phyloP scores from a whole-genome alignment of 495 filamentous ascomycete species.

The Penicillium silybi region DNA sequence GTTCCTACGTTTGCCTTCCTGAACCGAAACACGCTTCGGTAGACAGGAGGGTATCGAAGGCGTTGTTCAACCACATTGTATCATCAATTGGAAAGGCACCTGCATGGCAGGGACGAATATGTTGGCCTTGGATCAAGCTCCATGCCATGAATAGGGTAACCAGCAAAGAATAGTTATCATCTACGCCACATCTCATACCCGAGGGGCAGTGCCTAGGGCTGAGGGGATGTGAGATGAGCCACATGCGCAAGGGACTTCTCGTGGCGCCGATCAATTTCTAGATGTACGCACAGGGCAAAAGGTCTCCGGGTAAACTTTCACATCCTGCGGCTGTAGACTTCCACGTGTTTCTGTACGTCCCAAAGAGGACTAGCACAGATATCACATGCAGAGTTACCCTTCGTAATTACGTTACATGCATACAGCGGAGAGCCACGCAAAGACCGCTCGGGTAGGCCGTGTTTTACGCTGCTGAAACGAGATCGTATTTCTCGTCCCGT shows the following conservation, averaged over 20 bases:
- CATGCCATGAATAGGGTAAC: not conserved
- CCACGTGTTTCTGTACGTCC: not conserved
- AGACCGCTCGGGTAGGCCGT: not conserved
- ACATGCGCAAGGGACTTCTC: not conserved
- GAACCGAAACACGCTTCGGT: too few relatives aligned
- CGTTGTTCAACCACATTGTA: too few relatives aligned
- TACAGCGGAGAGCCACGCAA: not conserved
- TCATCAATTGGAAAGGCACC: not conserved
- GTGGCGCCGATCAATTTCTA: not conserved
- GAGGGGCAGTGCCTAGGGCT: not conserved
- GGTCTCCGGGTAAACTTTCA: not conserved
- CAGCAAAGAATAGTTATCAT: not conserved
- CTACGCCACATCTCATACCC: not conserved
- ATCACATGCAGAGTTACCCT: not conserved
- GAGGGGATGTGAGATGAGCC: not conserved
- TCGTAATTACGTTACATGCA: not conserved
- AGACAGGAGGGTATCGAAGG: too few relatives aligned
- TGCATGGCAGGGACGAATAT: not conserved
- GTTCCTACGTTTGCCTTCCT: too few relatives aligned
- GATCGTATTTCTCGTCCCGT: not conserved
- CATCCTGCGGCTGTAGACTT: not conserved
- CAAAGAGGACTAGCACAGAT: not conserved
- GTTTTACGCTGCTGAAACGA: not conserved
- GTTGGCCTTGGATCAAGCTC: not conserved
- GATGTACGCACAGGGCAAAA: not conserved